A percentile compares a stretch with the other conserved stretches of the same genome.
Evolutionary conservation across 1,284 basidiomycete genomes (phyloP).

Genomic region (Xerocomus amazonicus): DNA sequence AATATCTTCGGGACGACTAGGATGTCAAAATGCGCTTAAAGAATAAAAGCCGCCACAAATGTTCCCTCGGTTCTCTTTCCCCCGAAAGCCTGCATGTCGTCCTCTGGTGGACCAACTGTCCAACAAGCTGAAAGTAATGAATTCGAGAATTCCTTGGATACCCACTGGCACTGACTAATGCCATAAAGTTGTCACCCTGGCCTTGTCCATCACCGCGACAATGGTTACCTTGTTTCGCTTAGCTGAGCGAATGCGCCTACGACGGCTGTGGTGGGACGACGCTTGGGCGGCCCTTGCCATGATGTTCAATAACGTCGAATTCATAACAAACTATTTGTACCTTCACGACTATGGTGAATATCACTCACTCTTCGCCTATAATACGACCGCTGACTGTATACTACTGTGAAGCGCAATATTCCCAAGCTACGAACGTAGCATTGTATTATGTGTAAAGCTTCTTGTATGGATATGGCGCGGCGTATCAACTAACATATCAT

Average conservation of each 20-base stretch:
- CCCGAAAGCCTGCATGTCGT: not conserved
- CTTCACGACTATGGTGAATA: constrained; percentile 2
- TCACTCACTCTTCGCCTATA: not conserved
- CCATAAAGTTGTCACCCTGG: not conserved
- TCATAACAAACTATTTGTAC: constrained; percentile 1
- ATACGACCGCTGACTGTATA: not conserved
- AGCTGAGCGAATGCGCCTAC: constrained; percentile 1
- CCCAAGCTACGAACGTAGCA: not conserved
- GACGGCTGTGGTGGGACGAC: constrained; percentile 6
- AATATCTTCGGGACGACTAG: not conserved
- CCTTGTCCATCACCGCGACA: constrained; percentile 1
- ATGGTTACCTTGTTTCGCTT: constrained; percentile 4
- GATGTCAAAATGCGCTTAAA: not conserved
- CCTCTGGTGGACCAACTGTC: not conserved
- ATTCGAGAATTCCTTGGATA: too few species aligned
- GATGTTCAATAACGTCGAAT: not conserved
- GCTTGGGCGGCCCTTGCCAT: constrained; percentile 1
- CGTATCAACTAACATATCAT: not conserved
- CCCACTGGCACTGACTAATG: not conserved
- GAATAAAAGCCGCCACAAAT: not conserved
- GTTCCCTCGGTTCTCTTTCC: not conserved
- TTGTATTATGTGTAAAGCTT: constrained; percentile 6
- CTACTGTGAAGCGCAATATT: not conserved
- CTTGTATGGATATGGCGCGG: not conserved
- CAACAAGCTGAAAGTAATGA: constrained; percentile 2